phyloP scores from a whole-genome alignment of 371 early-diverging fungal genomes.

The Actinomucor elegans region DNA sequence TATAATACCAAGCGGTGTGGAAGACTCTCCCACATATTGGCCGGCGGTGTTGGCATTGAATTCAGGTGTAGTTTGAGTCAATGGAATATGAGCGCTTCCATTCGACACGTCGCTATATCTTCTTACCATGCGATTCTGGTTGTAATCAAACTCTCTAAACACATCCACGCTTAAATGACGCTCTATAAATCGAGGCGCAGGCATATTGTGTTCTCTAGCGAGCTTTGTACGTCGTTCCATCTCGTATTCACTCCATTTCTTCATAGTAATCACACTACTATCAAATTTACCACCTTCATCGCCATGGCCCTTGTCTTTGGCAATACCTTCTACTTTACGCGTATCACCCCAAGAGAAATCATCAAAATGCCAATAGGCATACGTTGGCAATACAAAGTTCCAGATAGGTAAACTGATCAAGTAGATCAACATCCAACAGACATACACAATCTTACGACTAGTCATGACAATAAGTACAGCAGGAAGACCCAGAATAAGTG shows the following conservation, averaged over 20 bases:
- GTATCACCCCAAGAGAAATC: constrained; percentile 99
- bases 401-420: constrained; percentile 95
- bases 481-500: constrained; percentile 88
- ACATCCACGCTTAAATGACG: constrained; percentile 13
- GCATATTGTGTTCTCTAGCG: constrained; percentile 21
- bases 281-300: constrained; percentile 66
- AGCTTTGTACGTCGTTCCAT: constrained; percentile 41
- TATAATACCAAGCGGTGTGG: constrained; percentile 8
- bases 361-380: constrained; percentile 99
- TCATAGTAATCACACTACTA: constrained; percentile 63
- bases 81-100: constrained; percentile 33
- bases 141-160: constrained; percentile 3
- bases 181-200: constrained; percentile 19
- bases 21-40: background rate
- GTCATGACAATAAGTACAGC: constrained; percentile 93
- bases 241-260: constrained; percentile 72
- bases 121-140: background rate
- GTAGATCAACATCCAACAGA: constrained; percentile 96
- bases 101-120: constrained; percentile 22
- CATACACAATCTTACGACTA: constrained; percentile 86
- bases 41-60: background rate
- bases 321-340: constrained; percentile 78
- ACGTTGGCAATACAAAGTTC: constrained; percentile 96
- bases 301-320: constrained; percentile 52
- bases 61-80: constrained; percentile 11